phyloP scores from a whole-genome alignment of 208 protist species.

The Trypanosoma cruzi region DNA sequence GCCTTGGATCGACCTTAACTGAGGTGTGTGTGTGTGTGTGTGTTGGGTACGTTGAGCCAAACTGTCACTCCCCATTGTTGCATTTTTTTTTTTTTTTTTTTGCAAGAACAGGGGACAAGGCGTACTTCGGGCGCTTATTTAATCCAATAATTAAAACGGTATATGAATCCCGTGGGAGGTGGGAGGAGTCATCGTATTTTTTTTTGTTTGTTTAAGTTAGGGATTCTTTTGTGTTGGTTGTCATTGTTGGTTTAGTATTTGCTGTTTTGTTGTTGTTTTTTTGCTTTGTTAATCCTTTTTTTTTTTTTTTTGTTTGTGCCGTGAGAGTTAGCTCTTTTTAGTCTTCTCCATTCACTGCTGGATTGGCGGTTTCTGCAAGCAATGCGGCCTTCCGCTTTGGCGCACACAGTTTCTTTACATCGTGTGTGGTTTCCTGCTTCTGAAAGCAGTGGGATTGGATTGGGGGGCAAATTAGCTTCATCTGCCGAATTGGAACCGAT shows the following conservation, averaged over 20 bases:
- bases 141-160: not conserved
- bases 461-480: not conserved
- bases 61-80: too few species aligned
- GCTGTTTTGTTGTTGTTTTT: constrained; percentile 10
- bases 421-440: not conserved
- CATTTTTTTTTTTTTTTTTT: too few species aligned
- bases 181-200: not conserved
- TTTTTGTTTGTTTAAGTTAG: too few species aligned
- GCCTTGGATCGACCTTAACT: too few species aligned
- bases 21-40: too few species aligned
- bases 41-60: too few species aligned
- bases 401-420: constrained; percentile 25
- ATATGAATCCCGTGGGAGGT: not conserved
- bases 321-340: constrained; percentile 4
- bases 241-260: constrained; percentile 25
- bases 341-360: constrained; percentile 16
- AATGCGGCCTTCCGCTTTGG: constrained; percentile 12
- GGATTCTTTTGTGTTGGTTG: too few species aligned
- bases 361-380: constrained; percentile 1
- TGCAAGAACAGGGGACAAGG: too few species aligned
- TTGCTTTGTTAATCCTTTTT: constrained; percentile 12
- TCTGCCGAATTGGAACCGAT: constrained; percentile 17
- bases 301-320: not conserved
- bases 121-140: not conserved
- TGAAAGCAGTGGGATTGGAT: not conserved